phyloP scores from a whole-genome alignment of 2,329 filamentous ascomycete species.

The Paecilomyces formosus region DNA sequence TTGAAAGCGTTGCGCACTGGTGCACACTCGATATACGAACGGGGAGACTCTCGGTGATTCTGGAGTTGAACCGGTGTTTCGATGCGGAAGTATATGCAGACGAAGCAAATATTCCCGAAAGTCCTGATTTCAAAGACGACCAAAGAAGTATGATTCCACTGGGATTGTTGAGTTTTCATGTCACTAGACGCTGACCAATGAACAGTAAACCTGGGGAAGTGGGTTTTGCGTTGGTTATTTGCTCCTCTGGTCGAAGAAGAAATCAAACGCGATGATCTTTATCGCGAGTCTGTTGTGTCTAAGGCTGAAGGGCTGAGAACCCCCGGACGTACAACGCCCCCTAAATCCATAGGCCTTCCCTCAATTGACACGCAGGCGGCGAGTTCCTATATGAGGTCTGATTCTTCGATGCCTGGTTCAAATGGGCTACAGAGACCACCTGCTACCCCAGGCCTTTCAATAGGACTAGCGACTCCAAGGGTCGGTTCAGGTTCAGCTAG shows the following conservation, averaged over 20 bases:
- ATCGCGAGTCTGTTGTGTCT: slow-evolving; percentile 62
- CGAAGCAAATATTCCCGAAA: slow-evolving; percentile 66
- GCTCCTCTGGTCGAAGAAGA: slow-evolving; percentile 84
- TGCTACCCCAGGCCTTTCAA: slow-evolving; percentile 69
- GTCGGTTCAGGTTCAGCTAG: slow-evolving; percentile 12
- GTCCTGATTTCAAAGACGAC: slow-evolving; percentile 80
- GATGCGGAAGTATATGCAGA: slow-evolving; percentile 97
- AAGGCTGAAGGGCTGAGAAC: slow-evolving; percentile 47
- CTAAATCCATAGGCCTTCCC: slow-evolving; percentile 6
- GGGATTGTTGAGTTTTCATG: background rate
- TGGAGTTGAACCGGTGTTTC: slow-evolving; percentile 94
- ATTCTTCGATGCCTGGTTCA: slow-evolving; percentile 51
- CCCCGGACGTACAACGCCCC: slow-evolving; percentile 2
- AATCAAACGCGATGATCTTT: slow-evolving; percentile 68
- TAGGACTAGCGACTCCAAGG: slow-evolving; percentile 66
- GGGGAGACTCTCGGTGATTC: slow-evolving; percentile 78
- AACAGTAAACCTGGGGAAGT: slow-evolving; percentile 88
- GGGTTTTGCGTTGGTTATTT: slow-evolving; percentile 90
- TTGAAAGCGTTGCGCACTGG: slow-evolving; percentile 88
- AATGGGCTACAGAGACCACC: slow-evolving; percentile 56
- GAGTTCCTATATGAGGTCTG: background rate
- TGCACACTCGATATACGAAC: slow-evolving; percentile 92
- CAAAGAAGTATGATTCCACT: slow-evolving; percentile 64
- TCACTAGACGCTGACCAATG: background rate
- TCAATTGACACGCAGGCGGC: background rate